Base-by-base conservation (phyloP, 345 rosid genomes). In the Nasturtium officinale region DNA sequence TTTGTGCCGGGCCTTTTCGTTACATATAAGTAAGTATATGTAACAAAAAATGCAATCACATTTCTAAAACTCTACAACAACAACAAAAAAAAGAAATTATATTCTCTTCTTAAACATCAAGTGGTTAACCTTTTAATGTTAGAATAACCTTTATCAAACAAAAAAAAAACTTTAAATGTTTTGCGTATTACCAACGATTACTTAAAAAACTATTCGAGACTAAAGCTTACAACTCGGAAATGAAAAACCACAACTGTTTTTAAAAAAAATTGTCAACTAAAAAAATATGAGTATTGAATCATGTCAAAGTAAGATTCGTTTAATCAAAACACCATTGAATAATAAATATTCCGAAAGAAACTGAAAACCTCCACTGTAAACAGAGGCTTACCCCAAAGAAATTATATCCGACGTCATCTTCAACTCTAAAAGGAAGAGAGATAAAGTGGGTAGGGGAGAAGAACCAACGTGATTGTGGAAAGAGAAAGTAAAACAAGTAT, bases 361-460 rank as follows among this genome's bases (percentile, higher is more conserved):
- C 20, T 11, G 4, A 35, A 37, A 58, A 18, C 55, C 61, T 67
- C 62, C 21, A 29, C 1, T 4, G 60, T n/a, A 30, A 0, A 3
- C 4, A 75, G 73, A 67, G 56, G 55, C 37, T 75, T 75, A 57
- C 67, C 18, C 0, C 20, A 74, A 51, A 28, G 59, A 74, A 58
- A 67, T 38, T 40, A 3, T 1, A 61, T 13, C 3, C 4, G 25
- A 52, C 69, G 57, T 67, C 69, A 74, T 29, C 53, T 1, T 10
- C 50, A 30, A 9, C 53, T 3, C 11, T 6, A 16, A 6, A 16
- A 6, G 21, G 16, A 64, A 67, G 23, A 65, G 61, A 59, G 51
- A 73, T 35, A 65, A 26, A 66, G 53, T 45, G 71, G 54, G 75
- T 61, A 76, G 75, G 75, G 79, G 71, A 69, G 75, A 69, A 76